Conservation (phyloP, 2,329 filamentous ascomycete species). For the Trichothecium roseum region DNA sequence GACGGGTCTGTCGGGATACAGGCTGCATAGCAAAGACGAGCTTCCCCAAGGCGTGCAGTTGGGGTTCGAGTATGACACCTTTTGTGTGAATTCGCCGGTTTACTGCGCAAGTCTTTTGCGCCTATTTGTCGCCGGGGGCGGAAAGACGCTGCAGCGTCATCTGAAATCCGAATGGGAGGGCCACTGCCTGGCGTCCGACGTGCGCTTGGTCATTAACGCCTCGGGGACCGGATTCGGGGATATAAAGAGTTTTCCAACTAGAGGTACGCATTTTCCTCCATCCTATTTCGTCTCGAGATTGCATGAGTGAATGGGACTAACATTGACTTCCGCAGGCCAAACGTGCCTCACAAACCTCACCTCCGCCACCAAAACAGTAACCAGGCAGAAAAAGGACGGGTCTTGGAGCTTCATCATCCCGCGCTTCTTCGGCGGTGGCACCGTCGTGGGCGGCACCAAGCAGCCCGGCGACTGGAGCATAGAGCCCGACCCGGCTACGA, state of each 20-base stretch:
- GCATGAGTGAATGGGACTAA: no score
- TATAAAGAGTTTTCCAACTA: slow-evolving; percentile 18
- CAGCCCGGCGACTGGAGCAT: slow-evolving; percentile 44
- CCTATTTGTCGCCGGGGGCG: slow-evolving; percentile 18
- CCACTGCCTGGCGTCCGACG: slow-evolving; percentile 11
- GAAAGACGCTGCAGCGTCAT: slow-evolving; percentile 14
- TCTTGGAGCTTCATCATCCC: slow-evolving; percentile 53
- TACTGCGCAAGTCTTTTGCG: slow-evolving; percentile 31
- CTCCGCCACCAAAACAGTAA: slow-evolving; percentile 31
- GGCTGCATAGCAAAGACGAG: slow-evolving; percentile 19
- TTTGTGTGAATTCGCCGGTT: slow-evolving; percentile 33
- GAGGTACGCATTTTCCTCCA: slow-evolving; percentile 13
- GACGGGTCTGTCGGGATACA: slow-evolving; percentile 16
- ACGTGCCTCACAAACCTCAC: slow-evolving; percentile 25
- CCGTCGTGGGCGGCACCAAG: slow-evolving; percentile 55
- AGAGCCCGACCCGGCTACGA: slow-evolving; percentile 31
- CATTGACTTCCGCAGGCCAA: slow-evolving; percentile 18
- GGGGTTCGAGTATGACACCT: slow-evolving; percentile 39
- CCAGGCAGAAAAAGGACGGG: slow-evolving; percentile 51
- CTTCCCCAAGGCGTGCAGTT: slow-evolving; percentile 31
- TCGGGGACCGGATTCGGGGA: slow-evolving; percentile 23
- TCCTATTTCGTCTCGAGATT: no score
- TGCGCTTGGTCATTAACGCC: slow-evolving; percentile 19
- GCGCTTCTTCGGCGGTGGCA: slow-evolving; percentile 49
- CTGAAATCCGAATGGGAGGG: slow-evolving; percentile 21